Evolutionary conservation across 805 yeast genomes (phyloP), one percentile per base, ranked within the genome.

Genomic region (Nakazawaea pomicola): DNA sequence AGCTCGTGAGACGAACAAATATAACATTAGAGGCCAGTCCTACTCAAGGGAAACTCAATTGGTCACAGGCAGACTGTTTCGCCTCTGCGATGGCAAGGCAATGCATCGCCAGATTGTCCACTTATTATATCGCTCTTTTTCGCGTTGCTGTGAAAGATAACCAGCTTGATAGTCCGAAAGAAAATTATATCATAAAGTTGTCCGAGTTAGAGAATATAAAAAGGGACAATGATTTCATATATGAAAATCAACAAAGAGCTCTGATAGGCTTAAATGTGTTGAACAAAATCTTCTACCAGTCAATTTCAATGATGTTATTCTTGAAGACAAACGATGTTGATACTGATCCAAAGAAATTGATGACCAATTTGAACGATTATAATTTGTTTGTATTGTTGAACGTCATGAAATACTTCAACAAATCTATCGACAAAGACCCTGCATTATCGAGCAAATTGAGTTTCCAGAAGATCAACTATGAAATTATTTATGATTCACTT

Each of bases 151-250:
- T 17, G 16, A 17, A 12, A 19, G 25, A 18, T n/a, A 6, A 11
- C 12, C 14, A 33, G 7, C 11, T 25, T n/a, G 20, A 19, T 14
- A 19, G 16, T 9, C 10, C 17, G 8, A 16, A 10, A 6, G 19
- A 16, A 6, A 21, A 18, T 5, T 17, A n/a, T 14, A 12, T n/a
- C 19, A 5, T 32, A n/a, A 40, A 33, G 18, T 11, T 33, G 10
- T 40, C 43, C 14, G 38, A 33, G 8, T 33, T 40, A 12, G 32
- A 40, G 16, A 17, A 33, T 17, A 5, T 28, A 6, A 6, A 28
- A 11, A 21, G 21, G 7, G 38, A 33, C 21, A 31, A 27, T 17
- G 33, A 23, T 28, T 16, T 19, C 8, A 7, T 38, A 4, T 18
- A 23, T 19, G 17, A 23, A 28, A 10, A 32, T 16, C 24, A 23